Evolutionary conservation across 2,329 filamentous ascomycete genomes (phyloP), one percentile per base, ranked within the genome.

Genomic region (Colletotrichum melonis): DNA sequence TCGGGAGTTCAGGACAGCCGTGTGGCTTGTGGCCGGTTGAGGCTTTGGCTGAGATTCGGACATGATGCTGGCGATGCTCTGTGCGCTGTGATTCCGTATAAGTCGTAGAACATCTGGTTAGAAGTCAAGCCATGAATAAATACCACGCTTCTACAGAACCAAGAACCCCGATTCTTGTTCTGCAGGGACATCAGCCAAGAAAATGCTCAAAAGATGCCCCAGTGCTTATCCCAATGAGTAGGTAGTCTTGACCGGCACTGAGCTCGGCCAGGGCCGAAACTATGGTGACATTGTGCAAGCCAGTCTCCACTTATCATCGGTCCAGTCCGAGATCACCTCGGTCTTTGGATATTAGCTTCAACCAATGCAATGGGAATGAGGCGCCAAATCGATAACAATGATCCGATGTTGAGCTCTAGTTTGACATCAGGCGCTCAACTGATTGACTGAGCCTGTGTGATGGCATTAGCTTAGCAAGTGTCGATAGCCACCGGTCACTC

Each of bases 1-100:
- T 46, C 77, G 78, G 11, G 72, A n/a, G 26, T 79, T 78, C 2
- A 76, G 75, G 4, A 79, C 75, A 57, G 73, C 71, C 2, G 76
- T 76, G 52, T 78, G 77, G 32, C 72, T 78, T 1, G 67, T 72
- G 5, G 73, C 70, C 46, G 70, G 54, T 11, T 65, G 60, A 5
- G 24, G 65, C 42, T 65, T 73, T 19, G 42, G 26, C n/a, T 38
- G 19, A n/a, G 70, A 30, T 7, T 60, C 22, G 59, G 67, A 35
- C 70, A 73, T 73, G 60, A 46, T 52, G 42, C 4, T 26, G n/a
- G 32, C 4, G 12, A 57, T 16, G 24, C n/a, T 8, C 24, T 49
- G 14, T n/a, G 16, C 4, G 28, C 4, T 2, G 24, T 28, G 35
- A 49, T 19, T 42, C 16, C 28, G 62, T 57, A 22, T 56, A 49